A percentile compares a stretch with the other conserved stretches of the same genome.
Conservation (phyloP, 2,329 filamentous ascomycete species). For the Epichloe brachyelytri region DNA sequence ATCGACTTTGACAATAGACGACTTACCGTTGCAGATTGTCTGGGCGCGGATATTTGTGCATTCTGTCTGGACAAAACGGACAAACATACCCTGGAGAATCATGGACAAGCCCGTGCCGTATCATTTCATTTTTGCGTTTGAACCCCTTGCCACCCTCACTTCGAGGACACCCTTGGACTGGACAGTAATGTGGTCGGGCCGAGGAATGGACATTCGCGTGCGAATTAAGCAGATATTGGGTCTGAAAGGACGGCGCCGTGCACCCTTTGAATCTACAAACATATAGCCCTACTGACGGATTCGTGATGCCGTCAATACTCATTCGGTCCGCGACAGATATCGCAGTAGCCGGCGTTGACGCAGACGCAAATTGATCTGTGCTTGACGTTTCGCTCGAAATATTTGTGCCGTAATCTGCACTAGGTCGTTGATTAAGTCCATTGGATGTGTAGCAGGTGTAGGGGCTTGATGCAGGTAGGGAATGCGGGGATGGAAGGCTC, state of each 20-base stretch:
- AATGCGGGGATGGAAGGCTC: constrained; percentile 34
- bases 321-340: constrained; percentile 35
- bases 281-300: constrained; percentile 38
- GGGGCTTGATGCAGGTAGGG: constrained; percentile 25
- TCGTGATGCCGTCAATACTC: constrained; percentile 46
- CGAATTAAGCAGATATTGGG: constrained; percentile 64
- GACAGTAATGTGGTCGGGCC: constrained; percentile 52
- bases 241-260: constrained; percentile 62
- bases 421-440: constrained; percentile 21
- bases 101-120: constrained; percentile 73
- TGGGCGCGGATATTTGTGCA: constrained; percentile 87
- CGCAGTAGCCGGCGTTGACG: constrained; percentile 28
- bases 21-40: constrained; percentile 87
- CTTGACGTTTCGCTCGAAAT: constrained; percentile 33
- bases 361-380: constrained; percentile 29
- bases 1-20: background rate
- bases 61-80: constrained; percentile 85
- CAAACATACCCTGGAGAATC: constrained; percentile 91
- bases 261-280: constrained; percentile 51
- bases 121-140: constrained; percentile 64
- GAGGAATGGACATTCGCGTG: constrained; percentile 62
- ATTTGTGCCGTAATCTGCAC: constrained; percentile 30
- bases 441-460: constrained; percentile 23
- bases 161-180: constrained; percentile 48
- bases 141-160: constrained; percentile 54